phyloP scores from a whole-genome alignment of 352 stramenopile species.

The Globisporangium megalacanthum region DNA sequence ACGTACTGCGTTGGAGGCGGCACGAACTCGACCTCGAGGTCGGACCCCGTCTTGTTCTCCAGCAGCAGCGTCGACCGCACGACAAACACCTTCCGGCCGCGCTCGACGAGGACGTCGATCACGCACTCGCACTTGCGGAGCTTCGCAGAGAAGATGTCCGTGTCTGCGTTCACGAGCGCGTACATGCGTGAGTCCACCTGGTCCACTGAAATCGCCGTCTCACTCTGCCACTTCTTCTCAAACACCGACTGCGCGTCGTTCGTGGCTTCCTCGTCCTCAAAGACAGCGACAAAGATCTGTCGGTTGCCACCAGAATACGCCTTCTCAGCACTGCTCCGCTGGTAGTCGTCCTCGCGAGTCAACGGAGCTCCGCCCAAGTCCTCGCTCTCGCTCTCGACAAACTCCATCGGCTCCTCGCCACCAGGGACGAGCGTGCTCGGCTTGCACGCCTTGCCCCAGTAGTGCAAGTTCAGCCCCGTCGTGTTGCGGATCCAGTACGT shows the following conservation, averaged over 20 bases:
- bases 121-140: conserved; percentile 82
- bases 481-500: conserved; percentile 87
- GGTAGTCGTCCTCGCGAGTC: neutral
- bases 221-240: conserved; percentile 57
- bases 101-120: conserved; percentile 81
- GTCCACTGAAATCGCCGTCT: conserved; percentile 73
- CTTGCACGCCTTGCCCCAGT: conserved; percentile 59
- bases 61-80: conserved; percentile 75
- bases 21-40: conserved; percentile 84
- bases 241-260: conserved; percentile 25
- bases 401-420: conserved; percentile 60
- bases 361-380: conserved; percentile 1
- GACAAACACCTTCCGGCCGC: conserved; percentile 85
- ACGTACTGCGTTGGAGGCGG: conserved; percentile 37
- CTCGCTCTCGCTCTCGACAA: conserved; percentile 22
- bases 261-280: conserved; percentile 36
- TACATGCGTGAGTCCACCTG: conserved; percentile 84
- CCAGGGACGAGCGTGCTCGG: conserved; percentile 46
- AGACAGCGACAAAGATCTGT: conserved; percentile 66
- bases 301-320: conserved; percentile 23
- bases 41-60: conserved; percentile 79
- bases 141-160: conserved; percentile 28
- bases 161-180: conserved; percentile 61
- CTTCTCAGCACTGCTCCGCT: conserved; percentile 11
- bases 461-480: conserved; percentile 70